Base-by-base conservation (phyloP, 352 stramenopile species). In the Globisporangium paddicum region DNA sequence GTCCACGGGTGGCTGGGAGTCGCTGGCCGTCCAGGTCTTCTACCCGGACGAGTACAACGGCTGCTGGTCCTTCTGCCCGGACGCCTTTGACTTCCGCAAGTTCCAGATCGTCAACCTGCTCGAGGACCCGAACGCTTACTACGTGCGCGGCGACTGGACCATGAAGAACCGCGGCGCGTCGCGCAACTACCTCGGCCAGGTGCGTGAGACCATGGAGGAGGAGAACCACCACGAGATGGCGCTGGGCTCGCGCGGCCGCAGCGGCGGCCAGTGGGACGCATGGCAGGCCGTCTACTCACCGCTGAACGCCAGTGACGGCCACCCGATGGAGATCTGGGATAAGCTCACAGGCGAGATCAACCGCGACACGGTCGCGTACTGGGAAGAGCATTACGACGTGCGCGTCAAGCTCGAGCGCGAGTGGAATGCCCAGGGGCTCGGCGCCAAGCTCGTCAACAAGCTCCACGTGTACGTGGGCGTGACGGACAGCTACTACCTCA, bases 41-140 rank as follows among this genome's bases (percentile, higher is more conserved):
- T 90, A 90, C 55, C 79, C 77, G 3, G 78, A 90, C 19, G 80
- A 86, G 26, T 90, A 88, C 75, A 90, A 88, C 53, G 80, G 80
- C 55, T 90, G 80, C 72, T 90, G 78, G 79, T 83, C 77, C n/a
- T 90, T 90, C 60, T 90, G 79, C 30, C 79, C 79, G 0, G 79
- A 90, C 49, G 79, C 80, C 37, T 90, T 88, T 52, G 80, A 90
- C 58, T 90, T 90, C 51, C 80, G 67, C 48, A 79, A 82, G 8
- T 90, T 90, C 63, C 80, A 90, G 56, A 76, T 88, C 53, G 80
- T 90, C 21, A 69, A 90, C 42, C 48, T 90, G 16, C 66, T 87
- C 8, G 64, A 76, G 2, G 78, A 90, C 65, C 58, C 66, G 19
- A 90, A 88, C 56, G 80, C 80, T 18, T 90, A 90, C 74, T 87